A percentile compares a stretch with the other conserved stretches of the same genome.
Conservation (phyloP, 2,329 filamentous ascomycete species). For the Dactylellina drechsleri region DNA sequence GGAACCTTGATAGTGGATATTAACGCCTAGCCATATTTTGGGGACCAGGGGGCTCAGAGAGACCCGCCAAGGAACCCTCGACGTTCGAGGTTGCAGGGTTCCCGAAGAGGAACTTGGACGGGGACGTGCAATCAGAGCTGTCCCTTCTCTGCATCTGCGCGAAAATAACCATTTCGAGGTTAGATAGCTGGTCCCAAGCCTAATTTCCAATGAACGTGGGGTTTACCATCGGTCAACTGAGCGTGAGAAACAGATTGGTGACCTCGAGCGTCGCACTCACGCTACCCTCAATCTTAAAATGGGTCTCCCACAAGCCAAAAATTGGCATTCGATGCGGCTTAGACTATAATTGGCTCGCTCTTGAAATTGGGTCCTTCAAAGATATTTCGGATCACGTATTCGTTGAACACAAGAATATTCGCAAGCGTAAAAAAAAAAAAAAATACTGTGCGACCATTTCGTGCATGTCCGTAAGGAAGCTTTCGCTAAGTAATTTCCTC, state of each 20-base stretch:
- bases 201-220: constrained; percentile 53
- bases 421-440: constrained; percentile 10
- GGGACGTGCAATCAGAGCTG: constrained; percentile 13
- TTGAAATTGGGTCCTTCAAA: constrained; percentile 10
- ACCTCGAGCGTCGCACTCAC: constrained; percentile 52
- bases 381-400: background rate
- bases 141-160: constrained; percentile 15
- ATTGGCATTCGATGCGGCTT: constrained; percentile 29
- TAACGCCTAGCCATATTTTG: constrained; percentile 40
- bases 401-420: constrained; percentile 27
- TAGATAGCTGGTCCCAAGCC: constrained; percentile 27
- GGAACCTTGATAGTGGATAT: constrained; percentile 55
- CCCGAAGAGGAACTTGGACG: constrained; percentile 51
- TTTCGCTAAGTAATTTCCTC: constrained; percentile 36
- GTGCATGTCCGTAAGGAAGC: constrained; percentile 25
- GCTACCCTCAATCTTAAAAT: constrained; percentile 38
- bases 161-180: constrained; percentile 12
- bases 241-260: constrained; percentile 52
- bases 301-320: constrained; percentile 22
- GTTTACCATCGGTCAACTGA: constrained; percentile 27
- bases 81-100: constrained; percentile 42
- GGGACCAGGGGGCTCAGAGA: constrained; percentile 35
- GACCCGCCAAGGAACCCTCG: constrained; percentile 43
- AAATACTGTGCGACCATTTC: constrained; percentile 31
- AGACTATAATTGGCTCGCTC: constrained; percentile 33